phyloP scores from a whole-genome alignment of 805 yeast genomes.

The Candida silvicultrix region DNA sequence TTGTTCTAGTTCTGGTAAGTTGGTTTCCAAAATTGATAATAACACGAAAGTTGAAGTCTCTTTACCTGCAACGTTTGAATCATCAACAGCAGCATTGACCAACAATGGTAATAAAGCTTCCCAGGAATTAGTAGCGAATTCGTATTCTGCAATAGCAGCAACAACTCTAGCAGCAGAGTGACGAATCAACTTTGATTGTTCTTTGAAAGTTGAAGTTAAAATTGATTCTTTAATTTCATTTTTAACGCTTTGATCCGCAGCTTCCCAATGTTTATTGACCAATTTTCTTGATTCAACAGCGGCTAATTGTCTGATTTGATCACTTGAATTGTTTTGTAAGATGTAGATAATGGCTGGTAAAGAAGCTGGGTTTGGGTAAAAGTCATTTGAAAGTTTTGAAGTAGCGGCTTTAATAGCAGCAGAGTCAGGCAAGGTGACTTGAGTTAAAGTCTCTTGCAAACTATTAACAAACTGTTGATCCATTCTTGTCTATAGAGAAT shows the following conservation, averaged over 20 bases:
- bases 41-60: slow-evolving; percentile 82
- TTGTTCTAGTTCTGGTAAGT: slow-evolving; percentile 49
- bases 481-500: slow-evolving; percentile 31
- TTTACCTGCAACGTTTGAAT: slow-evolving; percentile 45
- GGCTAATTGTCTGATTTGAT: slow-evolving; percentile 82
- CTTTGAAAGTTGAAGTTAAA: slow-evolving; percentile 60
- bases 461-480: slow-evolving; percentile 64
- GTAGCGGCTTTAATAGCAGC: slow-evolving; percentile 81
- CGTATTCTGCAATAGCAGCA: slow-evolving; percentile 76
- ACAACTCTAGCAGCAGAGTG: slow-evolving; percentile 88
- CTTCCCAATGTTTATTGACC: slow-evolving; percentile 63
- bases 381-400: slow-evolving; percentile 60
- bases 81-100: slow-evolving; percentile 57
- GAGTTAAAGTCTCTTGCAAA: slow-evolving; percentile 73
- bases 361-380: slow-evolving; percentile 63
- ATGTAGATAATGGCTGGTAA: slow-evolving; percentile 82
- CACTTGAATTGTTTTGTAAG: slow-evolving; percentile 61
- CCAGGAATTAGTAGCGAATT: slow-evolving; percentile 69
- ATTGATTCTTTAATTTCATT: slow-evolving; percentile 61
- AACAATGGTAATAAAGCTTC: slow-evolving; percentile 66
- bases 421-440: slow-evolving; percentile 77
- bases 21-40: slow-evolving; percentile 69
- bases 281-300: slow-evolving; percentile 94
- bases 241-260: slow-evolving; percentile 38
- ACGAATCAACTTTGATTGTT: slow-evolving; percentile 61